A percentile compares a stretch with the other conserved stretches of the same genome.
These are phyloP conservation scores for Gremmenia infestans DNA, from an alignment of 2,329 filamentous ascomycete species.

Conservation along the genomic window DNA sequence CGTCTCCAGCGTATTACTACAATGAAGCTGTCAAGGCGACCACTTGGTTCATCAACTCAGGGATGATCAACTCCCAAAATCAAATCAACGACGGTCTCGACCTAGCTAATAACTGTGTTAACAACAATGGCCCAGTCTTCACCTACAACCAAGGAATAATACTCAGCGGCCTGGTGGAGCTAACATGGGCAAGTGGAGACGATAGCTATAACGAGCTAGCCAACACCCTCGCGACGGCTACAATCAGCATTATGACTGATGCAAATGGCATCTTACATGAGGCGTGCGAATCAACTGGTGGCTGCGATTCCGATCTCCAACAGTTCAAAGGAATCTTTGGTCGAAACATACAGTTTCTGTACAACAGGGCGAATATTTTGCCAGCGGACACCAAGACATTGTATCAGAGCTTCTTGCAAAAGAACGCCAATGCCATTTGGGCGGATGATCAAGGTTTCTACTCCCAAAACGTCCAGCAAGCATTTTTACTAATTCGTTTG, in stretches of 20 bases:
- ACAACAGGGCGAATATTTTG: constrained; percentile 31
- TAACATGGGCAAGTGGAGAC: constrained; percentile 43
- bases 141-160: constrained; percentile 60
- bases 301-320: constrained; percentile 41
- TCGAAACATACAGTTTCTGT: constrained; percentile 56
- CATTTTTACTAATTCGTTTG: too few species aligned
- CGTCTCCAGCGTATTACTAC: constrained; percentile 46
- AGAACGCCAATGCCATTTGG: constrained; percentile 65
- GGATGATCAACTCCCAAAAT: constrained; percentile 42
- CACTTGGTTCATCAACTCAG: constrained; percentile 44
- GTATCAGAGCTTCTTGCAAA: constrained; percentile 51
- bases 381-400: constrained; percentile 41
- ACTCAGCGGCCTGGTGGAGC: constrained; percentile 53
- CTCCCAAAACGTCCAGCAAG: too few species aligned
- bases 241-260: constrained; percentile 42
- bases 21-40: constrained; percentile 48
- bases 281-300: constrained; percentile 44
- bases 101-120: constrained; percentile 41
- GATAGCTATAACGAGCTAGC: constrained; percentile 41
- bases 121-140: constrained; percentile 40
- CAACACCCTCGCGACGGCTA: constrained; percentile 48
- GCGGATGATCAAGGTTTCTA: constrained; percentile 40
- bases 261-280: constrained; percentile 47
- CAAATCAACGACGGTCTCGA: constrained; percentile 51
- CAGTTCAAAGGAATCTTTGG: constrained; percentile 72